Base-by-base conservation (phyloP, 2,329 filamentous ascomycete species). In the Fusarium sambucinum region DNA sequence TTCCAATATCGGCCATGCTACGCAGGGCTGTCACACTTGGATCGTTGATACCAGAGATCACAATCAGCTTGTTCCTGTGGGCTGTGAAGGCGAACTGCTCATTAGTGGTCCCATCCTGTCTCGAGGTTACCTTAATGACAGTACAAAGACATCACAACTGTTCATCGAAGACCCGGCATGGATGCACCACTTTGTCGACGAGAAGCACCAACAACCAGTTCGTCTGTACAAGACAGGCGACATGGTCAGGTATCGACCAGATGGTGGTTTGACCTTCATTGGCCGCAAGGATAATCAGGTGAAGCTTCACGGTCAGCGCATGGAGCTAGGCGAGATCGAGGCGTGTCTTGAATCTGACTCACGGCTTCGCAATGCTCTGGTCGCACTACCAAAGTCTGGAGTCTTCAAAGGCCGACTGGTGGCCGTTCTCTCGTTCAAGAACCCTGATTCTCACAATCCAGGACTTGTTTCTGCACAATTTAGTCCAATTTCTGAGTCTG, bases 311-410 rank as follows among this genome's bases (percentile, higher is more conserved):
- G 89, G 89, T 14, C 87, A 83, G 59, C 76, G 86, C 44, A 79
- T 87, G 55, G 89, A 85, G 74, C 77, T 85, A 2, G 74, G 71
- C 5, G 76, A 77, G 54, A 72, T 77, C 6, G 75, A 77, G 32
- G 48, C 85, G 69, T 86, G 87, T 21, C 68, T 70, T 6, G 57
- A 62, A 85, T 90, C 75, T 81, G 87, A 78, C 86, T 85, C 21
- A 77, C 86, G 52, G 71, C 90, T 69, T 79, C 91, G 71, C 77
- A 84, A 77, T 44, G 65, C 62, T 9, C 77, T 81, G 13, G 78
- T 85, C 4, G 76, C 35, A 63, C 75, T 55, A 47, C 76, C 73
- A 58, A 77, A 61, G 79, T 30, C 75, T 80, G 50, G 73, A 2
- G 32, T 37, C 13, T 70, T 62, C 17, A 72, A 42, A 27, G 66